phyloP scores from a whole-genome alignment of 164 flowering plant species.

The Buxus sempervirens region DNA sequence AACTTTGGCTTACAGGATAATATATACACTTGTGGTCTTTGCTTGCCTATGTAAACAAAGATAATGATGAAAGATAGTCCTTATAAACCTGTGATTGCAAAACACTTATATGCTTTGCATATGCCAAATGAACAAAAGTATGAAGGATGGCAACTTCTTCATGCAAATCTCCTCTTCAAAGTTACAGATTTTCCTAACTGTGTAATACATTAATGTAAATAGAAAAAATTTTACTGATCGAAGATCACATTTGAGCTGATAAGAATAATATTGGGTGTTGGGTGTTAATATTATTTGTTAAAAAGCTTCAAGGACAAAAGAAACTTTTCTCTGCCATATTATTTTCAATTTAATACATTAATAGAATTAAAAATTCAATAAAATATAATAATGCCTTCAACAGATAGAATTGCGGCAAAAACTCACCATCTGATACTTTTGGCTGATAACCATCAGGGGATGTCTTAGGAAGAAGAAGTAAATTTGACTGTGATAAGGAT shows the following conservation, averaged over 20 bases:
- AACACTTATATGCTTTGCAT: not conserved
- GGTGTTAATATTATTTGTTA: too few species aligned
- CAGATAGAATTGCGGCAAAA: slow-evolving; percentile 1
- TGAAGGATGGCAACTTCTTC: not conserved
- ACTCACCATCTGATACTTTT: slow-evolving; percentile 85
- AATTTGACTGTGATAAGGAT: slow-evolving; percentile 77
- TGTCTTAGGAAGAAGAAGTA: slow-evolving; percentile 80
- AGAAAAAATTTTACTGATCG: not conserved
- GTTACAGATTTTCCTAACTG: not conserved
- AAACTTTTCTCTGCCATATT: not conserved
- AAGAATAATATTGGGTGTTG: not conserved
- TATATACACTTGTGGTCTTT: too few species aligned
- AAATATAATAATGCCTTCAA: not conserved
- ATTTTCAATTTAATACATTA: not conserved
- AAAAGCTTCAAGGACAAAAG: too few species aligned
- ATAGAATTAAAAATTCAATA: not conserved
- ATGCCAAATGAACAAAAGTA: not conserved
- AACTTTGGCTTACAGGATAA: not conserved
- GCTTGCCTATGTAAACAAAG: not conserved
- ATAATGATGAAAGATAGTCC: not conserved
- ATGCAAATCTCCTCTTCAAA: not conserved
- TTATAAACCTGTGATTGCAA: not conserved
- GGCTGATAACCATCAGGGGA: slow-evolving; percentile 82
- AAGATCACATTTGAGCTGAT: not conserved
- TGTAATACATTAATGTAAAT: too few species aligned